These are phyloP conservation scores for Acacia acuminata DNA, from an alignment of 306 rosid genomes.

Conservation along the genomic window DNA sequence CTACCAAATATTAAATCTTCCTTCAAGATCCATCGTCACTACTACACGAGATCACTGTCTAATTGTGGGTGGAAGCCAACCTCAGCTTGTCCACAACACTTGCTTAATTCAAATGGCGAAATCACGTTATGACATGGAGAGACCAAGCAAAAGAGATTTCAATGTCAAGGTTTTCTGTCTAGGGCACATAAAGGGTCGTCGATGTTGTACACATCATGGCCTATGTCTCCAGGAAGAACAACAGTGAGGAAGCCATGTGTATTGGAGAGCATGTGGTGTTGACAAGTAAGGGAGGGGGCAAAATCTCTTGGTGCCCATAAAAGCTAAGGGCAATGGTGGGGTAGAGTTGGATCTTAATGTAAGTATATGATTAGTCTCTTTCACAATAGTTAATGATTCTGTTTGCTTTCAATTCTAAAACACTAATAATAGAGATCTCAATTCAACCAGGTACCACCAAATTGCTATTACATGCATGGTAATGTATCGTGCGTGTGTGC, in stretches of 20 bases:
- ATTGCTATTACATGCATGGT: neutral
- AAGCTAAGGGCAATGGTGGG: slow-evolving; percentile 46
- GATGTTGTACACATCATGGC: slow-evolving; percentile 38
- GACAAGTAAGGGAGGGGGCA: slow-evolving; percentile 54
- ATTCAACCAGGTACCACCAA: slow-evolving; percentile 13
- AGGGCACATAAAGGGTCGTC: slow-evolving; percentile 48
- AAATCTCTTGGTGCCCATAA: slow-evolving; percentile 34
- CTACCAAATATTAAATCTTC: slow-evolving; percentile 41
- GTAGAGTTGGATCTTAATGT: slow-evolving; percentile 39
- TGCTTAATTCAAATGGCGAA: neutral
- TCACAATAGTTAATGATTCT: slow-evolving; percentile 42
- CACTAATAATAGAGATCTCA: slow-evolving; percentile 5
- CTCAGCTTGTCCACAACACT: slow-evolving; percentile 14
- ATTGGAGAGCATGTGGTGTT: slow-evolving; percentile 54
- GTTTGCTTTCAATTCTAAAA: slow-evolving; percentile 33
- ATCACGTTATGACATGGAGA: slow-evolving; percentile 37
- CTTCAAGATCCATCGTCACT: slow-evolving; percentile 40
- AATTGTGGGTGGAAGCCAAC: slow-evolving; percentile 62
- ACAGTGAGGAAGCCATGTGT: slow-evolving; percentile 45
- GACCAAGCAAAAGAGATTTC: slow-evolving; percentile 53
- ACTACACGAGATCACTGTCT: slow-evolving; percentile 54
- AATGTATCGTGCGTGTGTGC: slow-evolving; percentile 4
- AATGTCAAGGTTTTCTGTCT: slow-evolving; percentile 17
- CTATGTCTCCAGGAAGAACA: slow-evolving; percentile 43
- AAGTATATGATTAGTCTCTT: slow-evolving; percentile 42